A percentile compares a stretch with the other conserved stretches of the same genome.
Conservation (phyloP, 2,329 filamentous ascomycete species). For the Trichoderma sp. region DNA sequence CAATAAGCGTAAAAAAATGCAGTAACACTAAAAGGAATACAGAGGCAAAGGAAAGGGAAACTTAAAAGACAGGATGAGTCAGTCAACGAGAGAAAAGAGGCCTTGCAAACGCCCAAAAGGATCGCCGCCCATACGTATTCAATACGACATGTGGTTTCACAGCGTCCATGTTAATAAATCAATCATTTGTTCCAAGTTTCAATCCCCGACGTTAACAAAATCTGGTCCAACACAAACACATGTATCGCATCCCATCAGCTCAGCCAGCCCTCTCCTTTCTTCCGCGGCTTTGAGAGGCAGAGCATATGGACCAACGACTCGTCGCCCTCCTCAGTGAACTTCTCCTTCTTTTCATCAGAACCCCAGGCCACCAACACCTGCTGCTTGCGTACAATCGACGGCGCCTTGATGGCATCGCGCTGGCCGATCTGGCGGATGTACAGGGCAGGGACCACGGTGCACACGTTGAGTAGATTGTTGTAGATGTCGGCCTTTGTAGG, state of each 20-base stretch:
- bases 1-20: background rate
- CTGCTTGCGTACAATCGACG: constrained; percentile 44
- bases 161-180: constrained; percentile 1
- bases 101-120: constrained; percentile 2
- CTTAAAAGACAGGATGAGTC: background rate
- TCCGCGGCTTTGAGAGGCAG: constrained; percentile 30
- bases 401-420: constrained; percentile 41
- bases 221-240: background rate
- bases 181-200: constrained; percentile 2
- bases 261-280: constrained; percentile 21
- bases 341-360: constrained; percentile 38
- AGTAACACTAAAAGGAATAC: background rate
- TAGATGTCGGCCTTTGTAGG: constrained; percentile 41
- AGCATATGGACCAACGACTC: constrained; percentile 40
- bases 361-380: constrained; percentile 47
- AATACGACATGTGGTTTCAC: constrained; percentile 3
- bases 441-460: constrained; percentile 43
- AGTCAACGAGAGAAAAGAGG: background rate
- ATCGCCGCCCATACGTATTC: background rate
- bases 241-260: constrained; percentile 1
- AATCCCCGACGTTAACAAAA: background rate
- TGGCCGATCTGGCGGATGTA: constrained; percentile 44
- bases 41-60: background rate
- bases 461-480: constrained; percentile 41
- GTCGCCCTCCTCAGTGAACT: constrained; percentile 37